Evolutionary conservation across 129 eudicot species (phyloP), one percentile per base, ranked within the genome.

Genomic region (Smallanthus sonchifolius): DNA sequence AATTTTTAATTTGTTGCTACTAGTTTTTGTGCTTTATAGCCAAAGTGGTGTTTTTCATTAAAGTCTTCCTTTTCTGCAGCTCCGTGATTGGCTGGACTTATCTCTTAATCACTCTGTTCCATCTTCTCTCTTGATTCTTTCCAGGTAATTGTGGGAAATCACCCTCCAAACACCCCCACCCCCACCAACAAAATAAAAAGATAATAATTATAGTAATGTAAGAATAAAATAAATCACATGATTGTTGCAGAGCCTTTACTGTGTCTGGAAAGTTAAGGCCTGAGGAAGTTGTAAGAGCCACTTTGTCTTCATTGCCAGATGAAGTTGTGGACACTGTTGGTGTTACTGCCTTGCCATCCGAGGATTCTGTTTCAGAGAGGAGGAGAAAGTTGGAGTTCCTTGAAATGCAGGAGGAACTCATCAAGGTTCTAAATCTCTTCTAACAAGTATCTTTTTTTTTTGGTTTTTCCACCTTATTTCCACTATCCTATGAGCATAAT

Each of bases 281-380:
- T 0, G 99, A 91, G 81, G 97, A 95, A 80, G 92, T 89, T 11
- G 99, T 95, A 54, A 84, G 87, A 69, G 95, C 95, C 62, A 89
- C 99, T 36, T 78, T 95, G 73, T 95, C 99, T 62, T 95, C 97
- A 69, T 83, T 95, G 15, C 99, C 99, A 24, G 99, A 95, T 80
- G 97, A 91, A 80, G 97, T 95, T 55, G 99, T 95, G 77, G 99
- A 91, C 74, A 88, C 99, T n/a, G 97, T 95, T 57, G 86, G 89
- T 66, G 77, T 91, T 56, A 87, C 97, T 10, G 65, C 96, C 54
- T 83, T 95, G 81, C 85, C 96, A 17, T 88, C 99, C 28, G 97
- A 91, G 83, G 99, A 95, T 88, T 79, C 97, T 79, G 87, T 95
- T 74, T 83, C 97, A 2, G 99, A 95, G 78, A 88, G 95, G 81